Evolutionary conservation across 371 early-diverging fungal genomes (phyloP).

Genomic region (Actinomortierella wolfii): DNA sequence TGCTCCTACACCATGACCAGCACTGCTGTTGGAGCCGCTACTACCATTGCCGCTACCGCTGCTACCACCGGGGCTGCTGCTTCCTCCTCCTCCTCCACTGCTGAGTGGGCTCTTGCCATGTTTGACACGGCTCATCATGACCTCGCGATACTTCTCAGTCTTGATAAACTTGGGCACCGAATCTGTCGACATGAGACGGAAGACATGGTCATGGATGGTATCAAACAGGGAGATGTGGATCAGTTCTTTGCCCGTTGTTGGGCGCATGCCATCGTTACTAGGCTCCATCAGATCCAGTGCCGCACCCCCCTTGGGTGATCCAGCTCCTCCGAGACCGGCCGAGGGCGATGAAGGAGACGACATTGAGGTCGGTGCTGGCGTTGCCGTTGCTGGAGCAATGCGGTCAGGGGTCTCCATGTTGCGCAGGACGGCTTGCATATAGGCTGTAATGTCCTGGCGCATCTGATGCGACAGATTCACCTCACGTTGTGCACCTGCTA

Average conservation of each 20-base stretch:
- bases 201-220: constrained; percentile 70
- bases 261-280: too few species aligned
- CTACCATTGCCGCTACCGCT: too few species aligned
- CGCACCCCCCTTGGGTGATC: too few species aligned
- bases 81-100: too few species aligned
- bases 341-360: constrained; percentile 45
- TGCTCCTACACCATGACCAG: too few species aligned
- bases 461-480: constrained; percentile 41
- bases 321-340: too few species aligned
- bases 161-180: constrained; percentile 81
- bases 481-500: constrained; percentile 22
- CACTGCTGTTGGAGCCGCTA: too few species aligned
- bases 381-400: not conserved
- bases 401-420: constrained; percentile 21
- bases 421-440: constrained; percentile 40
- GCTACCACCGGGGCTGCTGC: too few species aligned
- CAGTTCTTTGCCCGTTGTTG: constrained; percentile 39
- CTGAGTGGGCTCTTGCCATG: constrained; percentile 10
- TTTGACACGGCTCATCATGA: constrained; percentile 40
- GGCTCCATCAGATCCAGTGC: too few species aligned
- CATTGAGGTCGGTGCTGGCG: constrained; percentile 29
- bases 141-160: constrained; percentile 62
- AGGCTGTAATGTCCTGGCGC: constrained; percentile 33
- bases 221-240: constrained; percentile 65
- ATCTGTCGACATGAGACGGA: constrained; percentile 76